phyloP scores from a whole-genome alignment of 352 stramenopile species.

The Blastocystis sp. region DNA sequence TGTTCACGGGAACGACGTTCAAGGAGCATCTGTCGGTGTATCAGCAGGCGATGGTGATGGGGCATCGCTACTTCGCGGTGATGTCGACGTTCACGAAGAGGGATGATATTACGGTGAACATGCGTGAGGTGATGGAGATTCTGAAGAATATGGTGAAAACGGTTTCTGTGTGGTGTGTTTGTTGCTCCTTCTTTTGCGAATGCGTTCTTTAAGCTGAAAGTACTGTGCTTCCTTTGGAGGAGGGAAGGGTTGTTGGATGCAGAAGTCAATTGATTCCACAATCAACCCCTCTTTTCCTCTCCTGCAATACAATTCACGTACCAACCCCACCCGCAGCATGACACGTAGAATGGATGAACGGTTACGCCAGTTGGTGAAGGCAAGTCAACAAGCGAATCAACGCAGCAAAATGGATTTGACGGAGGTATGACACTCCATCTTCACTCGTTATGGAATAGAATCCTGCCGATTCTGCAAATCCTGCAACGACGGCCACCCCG shows the following conservation, averaged over 20 bases:
- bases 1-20: constrained; percentile 28
- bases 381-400: background rate
- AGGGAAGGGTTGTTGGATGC: too few relatives aligned
- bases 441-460: background rate
- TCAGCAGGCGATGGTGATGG: constrained; percentile 38
- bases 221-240: too few relatives aligned
- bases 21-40: constrained; percentile 49
- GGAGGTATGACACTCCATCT: background rate
- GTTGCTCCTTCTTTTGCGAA: too few relatives aligned
- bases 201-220: too few relatives aligned
- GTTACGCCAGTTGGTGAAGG: background rate
- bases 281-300: too few relatives aligned
- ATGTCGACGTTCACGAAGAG: constrained; percentile 38
- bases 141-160: background rate
- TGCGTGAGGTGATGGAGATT: constrained; percentile 53
- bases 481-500: too few relatives aligned
- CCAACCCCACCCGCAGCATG: background rate
- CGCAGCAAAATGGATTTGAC: background rate
- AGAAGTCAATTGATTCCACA: too few relatives aligned
- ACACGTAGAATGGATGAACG: background rate
- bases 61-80: constrained; percentile 55
- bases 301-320: too few relatives aligned
- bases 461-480: too few relatives aligned
- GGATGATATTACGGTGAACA: constrained; percentile 49
- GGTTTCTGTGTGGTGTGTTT: constrained; percentile 11